These are phyloP conservation scores for Dothideomycetes sp. DNA, from an alignment of 2,329 filamentous ascomycete genomes.

Conservation along the genomic window DNA sequence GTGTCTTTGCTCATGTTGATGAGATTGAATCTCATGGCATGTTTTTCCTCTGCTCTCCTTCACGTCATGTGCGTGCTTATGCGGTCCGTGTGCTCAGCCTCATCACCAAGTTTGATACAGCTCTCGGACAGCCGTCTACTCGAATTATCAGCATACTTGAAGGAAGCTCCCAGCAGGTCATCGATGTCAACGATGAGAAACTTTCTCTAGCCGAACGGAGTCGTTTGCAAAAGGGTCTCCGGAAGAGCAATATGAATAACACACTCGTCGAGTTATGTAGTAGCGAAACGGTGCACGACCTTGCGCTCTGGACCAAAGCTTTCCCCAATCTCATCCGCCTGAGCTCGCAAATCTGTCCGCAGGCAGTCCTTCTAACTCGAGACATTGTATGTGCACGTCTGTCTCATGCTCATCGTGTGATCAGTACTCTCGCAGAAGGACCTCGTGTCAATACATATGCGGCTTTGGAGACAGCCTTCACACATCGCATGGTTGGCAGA, in stretches of 20 bases:
- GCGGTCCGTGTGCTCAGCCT: conserved; percentile 86
- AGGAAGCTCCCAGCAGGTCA: conserved; percentile 75
- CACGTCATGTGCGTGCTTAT: conserved; percentile 76
- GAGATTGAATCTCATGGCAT: conserved; percentile 93
- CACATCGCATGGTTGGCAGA: conserved; percentile 15
- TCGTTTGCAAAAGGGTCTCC: conserved; percentile 79
- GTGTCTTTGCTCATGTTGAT: conserved; percentile 86
- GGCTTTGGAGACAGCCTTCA: conserved; percentile 51
- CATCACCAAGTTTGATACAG: conserved; percentile 87
- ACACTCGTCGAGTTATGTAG: conserved; percentile 89
- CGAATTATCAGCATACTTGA: conserved; percentile 89
- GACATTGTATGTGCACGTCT: conserved; percentile 90
- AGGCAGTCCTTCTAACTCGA: conserved; percentile 80
- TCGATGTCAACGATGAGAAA: conserved; percentile 87
- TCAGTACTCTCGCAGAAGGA: conserved; percentile 68
- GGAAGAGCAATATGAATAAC: conserved; percentile 72
- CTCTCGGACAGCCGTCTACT: conserved; percentile 65
- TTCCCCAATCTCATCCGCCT: conserved; percentile 92
- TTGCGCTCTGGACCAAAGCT: conserved; percentile 93
- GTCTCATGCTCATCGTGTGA: conserved; percentile 82
- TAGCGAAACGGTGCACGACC: conserved; percentile 89
- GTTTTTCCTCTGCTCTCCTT: conserved; percentile 96
- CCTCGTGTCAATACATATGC: conserved; percentile 40
- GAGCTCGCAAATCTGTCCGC: conserved; percentile 82
- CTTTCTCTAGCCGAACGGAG: conserved; percentile 87